Evolutionary conservation across 2,329 filamentous ascomycete species (phyloP).

Genomic region (Curvularia verruculosa): DNA sequence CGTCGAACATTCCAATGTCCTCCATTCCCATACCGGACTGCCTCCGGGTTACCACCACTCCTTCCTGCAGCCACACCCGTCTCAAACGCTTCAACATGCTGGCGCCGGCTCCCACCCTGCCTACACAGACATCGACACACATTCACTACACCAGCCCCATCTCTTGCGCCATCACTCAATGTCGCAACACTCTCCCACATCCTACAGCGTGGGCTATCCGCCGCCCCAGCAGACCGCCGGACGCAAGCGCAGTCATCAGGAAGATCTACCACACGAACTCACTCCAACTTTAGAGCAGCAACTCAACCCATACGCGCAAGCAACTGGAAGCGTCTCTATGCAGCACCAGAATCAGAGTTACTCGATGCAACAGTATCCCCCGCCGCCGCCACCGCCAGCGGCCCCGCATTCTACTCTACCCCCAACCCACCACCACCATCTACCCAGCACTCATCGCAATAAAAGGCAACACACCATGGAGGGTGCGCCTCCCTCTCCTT

Average conservation of each 20-base stretch:
- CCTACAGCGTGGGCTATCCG: conserved; percentile 47
- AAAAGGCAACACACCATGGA: conserved; percentile 66
- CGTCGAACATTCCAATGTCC: conserved; percentile 50
- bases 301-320: conserved; percentile 47
- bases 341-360: conserved; percentile 49
- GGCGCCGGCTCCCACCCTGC: conserved; percentile 43
- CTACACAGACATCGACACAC: conserved; percentile 50
- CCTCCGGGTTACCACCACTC: conserved; percentile 45
- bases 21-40: conserved; percentile 48
- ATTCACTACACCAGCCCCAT: conserved; percentile 46
- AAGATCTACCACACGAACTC: conserved; percentile 46
- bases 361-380: conserved; percentile 46
- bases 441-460: conserved; percentile 70
- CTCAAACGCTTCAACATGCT: conserved; percentile 50
- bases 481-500: conserved; percentile 45
- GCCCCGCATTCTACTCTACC: conserved; percentile 34
- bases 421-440: conserved; percentile 75
- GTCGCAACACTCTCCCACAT: conserved; percentile 45
- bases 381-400: conserved; percentile 24
- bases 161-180: conserved; percentile 46
- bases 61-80: conserved; percentile 47
- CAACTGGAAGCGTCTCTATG: conserved; percentile 47
- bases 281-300: conserved; percentile 51
- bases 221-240: conserved; percentile 37
- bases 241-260: conserved; percentile 54